Base-by-base conservation (phyloP, 2,329 filamentous ascomycete genomes). In the Penicillium aurantiogriseum region DNA sequence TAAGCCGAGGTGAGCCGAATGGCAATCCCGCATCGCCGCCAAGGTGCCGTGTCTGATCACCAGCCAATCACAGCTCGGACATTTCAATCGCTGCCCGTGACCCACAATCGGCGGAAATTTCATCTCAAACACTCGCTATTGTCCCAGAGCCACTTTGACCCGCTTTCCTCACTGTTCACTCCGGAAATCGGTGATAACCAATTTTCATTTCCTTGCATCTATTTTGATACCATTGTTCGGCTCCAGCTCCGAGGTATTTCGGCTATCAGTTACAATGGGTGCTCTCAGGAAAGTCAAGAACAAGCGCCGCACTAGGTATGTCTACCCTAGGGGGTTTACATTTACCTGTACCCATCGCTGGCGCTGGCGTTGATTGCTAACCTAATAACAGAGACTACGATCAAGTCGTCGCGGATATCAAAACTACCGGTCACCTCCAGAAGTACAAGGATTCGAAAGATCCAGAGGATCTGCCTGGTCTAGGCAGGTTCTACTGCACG, bases 401-500 rank as follows among this genome's bases (percentile, higher is more conserved):
- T 76, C 92, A 97, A 78, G 86, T 97, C 75, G 87, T 92, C 71
- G 85, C 87, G 63, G 94, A 99, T 74, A 77, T 97, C 56, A 80
- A 83, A 62, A 89, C 88, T 33, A 84, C 90, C 21, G 89, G 88
- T 73, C 92, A 97, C 71, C 85, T 99, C 35, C 79, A 85, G 46
- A 85, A 90, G 63, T 92, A 88, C 81, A 89, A 92, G 72, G 83
- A 86, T 49, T 85, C 87, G 43, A 95, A 96, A 71, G 85, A 88
- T 6, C 78, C 84, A 23, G 93, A 97, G 72, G 94, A 97, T 69
- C 82, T 97, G 36, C 94, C 94, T 3, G 93, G 87, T 0, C 81
- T 97, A 48, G 94, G 94, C 27, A 83, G 86, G 67, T 88, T 88
- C 73, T 97, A 97, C 76, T 99, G 94, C 75, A 81, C 89, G 17